Evolutionary conservation across 805 yeast genomes (phyloP).

Genomic region (Candida ovalis): DNA sequence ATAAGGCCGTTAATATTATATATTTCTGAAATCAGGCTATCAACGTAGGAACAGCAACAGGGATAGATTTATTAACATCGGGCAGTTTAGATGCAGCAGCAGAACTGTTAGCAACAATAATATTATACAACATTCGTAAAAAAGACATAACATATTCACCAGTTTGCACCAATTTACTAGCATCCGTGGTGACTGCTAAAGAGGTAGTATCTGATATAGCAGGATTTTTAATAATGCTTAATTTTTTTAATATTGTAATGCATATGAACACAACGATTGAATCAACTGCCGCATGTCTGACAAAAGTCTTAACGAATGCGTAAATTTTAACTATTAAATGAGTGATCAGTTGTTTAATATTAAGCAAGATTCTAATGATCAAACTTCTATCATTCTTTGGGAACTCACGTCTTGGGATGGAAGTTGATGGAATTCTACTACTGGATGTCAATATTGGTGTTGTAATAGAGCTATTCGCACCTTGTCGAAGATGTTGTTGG

Average conservation of each 20-base stretch:
- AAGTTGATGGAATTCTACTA: neutral
- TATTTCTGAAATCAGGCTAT: neutral
- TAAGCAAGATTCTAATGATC: slow-evolving; percentile 1
- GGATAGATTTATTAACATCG: neutral
- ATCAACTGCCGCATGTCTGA: slow-evolving; percentile 23
- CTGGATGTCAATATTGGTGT: neutral
- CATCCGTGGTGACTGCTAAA: neutral
- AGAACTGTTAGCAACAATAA: neutral
- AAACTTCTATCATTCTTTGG: neutral
- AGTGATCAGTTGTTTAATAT: slow-evolving; percentile 7
- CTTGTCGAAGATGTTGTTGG: slow-evolving; percentile 11
- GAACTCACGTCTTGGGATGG: neutral
- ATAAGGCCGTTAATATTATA: neutral
- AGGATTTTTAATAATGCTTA: slow-evolving; percentile 1
- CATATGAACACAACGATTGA: slow-evolving; percentile 16
- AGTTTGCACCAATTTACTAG: neutral
- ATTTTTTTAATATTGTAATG: slow-evolving; percentile 12
- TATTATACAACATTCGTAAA: neutral
- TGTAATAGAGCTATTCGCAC: neutral
- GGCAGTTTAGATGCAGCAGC: neutral
- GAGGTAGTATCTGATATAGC: neutral
- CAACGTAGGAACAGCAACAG: neutral
- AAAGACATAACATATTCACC: slow-evolving; percentile 3
- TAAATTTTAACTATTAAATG: slow-evolving; percentile 8
- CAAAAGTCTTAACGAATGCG: slow-evolving; percentile 7